Percentiles rank a stretch among this genome's conserved stretches.
phyloP scores from a whole-genome alignment of 768 basidiomycete species.

The Trametes sanguinea region DNA sequence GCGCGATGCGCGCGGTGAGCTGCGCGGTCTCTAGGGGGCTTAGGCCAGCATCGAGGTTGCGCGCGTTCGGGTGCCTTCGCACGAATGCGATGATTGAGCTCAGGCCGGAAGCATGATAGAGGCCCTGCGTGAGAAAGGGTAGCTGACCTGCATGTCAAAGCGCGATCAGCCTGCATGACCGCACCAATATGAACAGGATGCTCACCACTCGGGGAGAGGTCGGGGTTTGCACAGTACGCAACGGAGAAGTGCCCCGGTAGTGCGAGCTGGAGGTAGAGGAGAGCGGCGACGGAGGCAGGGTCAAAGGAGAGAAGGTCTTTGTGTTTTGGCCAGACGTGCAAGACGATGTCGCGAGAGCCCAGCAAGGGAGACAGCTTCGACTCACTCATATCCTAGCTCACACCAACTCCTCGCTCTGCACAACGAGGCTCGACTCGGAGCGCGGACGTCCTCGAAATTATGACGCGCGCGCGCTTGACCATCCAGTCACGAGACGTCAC shows the following conservation, averaged over 20 bases:
- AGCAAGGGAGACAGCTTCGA: constrained; percentile 16
- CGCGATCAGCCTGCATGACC: neutral
- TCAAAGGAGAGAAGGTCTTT: constrained; percentile 71
- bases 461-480: too few relatives aligned
- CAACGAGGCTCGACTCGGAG: too few relatives aligned
- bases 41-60: constrained; percentile 53
- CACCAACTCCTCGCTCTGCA: neutral
- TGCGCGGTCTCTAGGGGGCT: constrained; percentile 51
- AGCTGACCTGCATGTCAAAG: constrained; percentile 54
- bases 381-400: constrained; percentile 7
- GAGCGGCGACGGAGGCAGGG: constrained; percentile 61
- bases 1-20: constrained; percentile 62
- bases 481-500: too few relatives aligned
- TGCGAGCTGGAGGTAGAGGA: constrained; percentile 67
- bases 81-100: constrained; percentile 69
- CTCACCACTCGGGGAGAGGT: constrained; percentile 70
- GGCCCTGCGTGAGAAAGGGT: constrained; percentile 66
- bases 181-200: constrained; percentile 30
- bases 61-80: constrained; percentile 44
- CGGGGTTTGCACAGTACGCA: constrained; percentile 64
- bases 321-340: constrained; percentile 72
- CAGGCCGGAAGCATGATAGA: constrained; percentile 51
- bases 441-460: too few relatives aligned
- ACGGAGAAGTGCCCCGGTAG: constrained; percentile 70
- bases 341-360: constrained; percentile 17